phyloP scores from a whole-genome alignment of 106 monocot genomes.

The Agapanthus africanus region DNA sequence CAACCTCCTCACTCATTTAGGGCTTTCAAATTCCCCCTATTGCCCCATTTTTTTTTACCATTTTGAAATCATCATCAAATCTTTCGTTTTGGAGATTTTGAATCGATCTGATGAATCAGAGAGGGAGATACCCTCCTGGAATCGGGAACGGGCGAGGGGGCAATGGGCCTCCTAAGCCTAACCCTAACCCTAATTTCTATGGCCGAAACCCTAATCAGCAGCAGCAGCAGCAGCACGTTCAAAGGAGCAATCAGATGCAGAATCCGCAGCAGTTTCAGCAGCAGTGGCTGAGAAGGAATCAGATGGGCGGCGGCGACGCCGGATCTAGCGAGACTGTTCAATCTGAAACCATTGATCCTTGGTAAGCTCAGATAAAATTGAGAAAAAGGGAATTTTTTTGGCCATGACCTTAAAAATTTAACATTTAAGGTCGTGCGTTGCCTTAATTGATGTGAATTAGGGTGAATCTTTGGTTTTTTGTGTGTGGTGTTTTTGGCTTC shows the following conservation, averaged over 20 bases:
- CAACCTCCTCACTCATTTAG: too few relatives aligned
- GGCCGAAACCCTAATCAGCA: conserved; percentile 4
- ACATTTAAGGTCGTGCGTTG: too few relatives aligned
- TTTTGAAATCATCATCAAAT: too few relatives aligned
- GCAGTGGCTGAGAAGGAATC: background rate
- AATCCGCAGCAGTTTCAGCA: background rate
- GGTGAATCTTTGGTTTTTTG: too few relatives aligned
- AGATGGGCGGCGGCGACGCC: conserved; percentile 1
- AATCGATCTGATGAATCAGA: conserved; percentile 1
- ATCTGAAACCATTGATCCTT: background rate
- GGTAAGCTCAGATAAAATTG: too few relatives aligned
- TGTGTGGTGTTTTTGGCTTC: too few relatives aligned
- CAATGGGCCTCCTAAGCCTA: background rate
- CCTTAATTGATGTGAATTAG: too few relatives aligned
- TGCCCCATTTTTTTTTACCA: too few relatives aligned
- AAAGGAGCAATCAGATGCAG: background rate
- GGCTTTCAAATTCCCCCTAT: background rate
- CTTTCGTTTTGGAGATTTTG: background rate
- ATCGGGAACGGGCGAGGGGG: conserved; percentile 12
- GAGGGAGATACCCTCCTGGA: conserved; percentile 12
- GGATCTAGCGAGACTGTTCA: background rate
- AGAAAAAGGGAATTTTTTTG: too few relatives aligned
- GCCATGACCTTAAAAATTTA: too few relatives aligned
- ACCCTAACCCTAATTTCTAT: conserved; percentile 8
- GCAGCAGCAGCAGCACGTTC: background rate